A percentile compares a stretch with the other conserved stretches of the same genome.
Conservation (phyloP, 805 yeast genomes). For the Metschnikowia orientalis region DNA sequence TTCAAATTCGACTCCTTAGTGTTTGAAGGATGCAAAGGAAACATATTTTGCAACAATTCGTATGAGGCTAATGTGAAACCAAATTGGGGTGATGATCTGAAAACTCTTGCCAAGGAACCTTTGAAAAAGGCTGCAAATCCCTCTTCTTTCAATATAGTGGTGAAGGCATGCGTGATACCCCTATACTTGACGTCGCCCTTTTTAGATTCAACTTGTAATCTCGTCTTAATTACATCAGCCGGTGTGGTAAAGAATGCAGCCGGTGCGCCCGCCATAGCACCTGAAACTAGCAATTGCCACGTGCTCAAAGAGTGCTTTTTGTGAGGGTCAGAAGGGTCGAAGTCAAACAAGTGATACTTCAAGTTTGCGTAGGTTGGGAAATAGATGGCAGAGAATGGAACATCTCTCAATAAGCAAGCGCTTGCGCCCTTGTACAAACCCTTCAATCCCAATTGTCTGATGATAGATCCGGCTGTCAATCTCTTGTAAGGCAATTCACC, state of each 20-base stretch:
- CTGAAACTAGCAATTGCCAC: conserved; percentile 80
- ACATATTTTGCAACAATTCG: conserved; percentile 74
- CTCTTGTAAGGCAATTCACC: conserved; percentile 42
- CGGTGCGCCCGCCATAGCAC: conserved; percentile 97
- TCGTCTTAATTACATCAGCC: conserved; percentile 92
- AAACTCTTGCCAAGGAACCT: conserved; percentile 92
- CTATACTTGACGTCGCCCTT: conserved; percentile 71
- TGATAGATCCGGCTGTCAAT: conserved; percentile 62
- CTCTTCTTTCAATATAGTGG: conserved; percentile 73
- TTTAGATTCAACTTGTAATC: conserved; percentile 81
- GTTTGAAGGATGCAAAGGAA: conserved; percentile 61
- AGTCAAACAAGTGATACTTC: conserved; percentile 74
- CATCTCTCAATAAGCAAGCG: conserved; percentile 91
- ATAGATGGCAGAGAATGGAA: conserved; percentile 93
- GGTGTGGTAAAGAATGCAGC: conserved; percentile 97
- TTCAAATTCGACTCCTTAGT: conserved; percentile 42
- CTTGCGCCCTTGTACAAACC: conserved; percentile 90
- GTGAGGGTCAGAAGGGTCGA: conserved; percentile 66
- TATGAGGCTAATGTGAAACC: conserved; percentile 98
- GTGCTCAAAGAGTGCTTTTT: conserved; percentile 61
- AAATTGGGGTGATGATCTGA: conserved; percentile 95
- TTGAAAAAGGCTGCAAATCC: conserved; percentile 85
- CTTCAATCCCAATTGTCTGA: conserved; percentile 69
- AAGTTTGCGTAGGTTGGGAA: conserved; percentile 96
- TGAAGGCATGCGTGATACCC: conserved; percentile 75